phyloP scores from a whole-genome alignment of 1,284 basidiomycete species.

The Gymnopus androsaceus region DNA sequence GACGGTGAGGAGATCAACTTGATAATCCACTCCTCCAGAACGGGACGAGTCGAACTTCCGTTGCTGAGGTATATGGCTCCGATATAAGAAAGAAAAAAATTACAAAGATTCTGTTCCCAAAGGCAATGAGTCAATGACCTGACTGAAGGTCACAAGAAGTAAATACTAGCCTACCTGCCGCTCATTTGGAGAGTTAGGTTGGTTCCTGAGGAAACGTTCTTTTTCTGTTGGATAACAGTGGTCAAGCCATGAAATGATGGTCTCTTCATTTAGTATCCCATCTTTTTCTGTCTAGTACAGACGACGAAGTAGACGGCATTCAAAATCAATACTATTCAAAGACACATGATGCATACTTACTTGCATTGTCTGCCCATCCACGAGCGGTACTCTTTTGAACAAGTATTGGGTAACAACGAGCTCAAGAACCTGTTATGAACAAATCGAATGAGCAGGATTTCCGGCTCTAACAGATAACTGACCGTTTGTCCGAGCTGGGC shows the following conservation, averaged over 20 bases:
- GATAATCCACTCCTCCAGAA: neutral
- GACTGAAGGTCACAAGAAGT: neutral
- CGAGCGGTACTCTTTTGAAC: neutral
- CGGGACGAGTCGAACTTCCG: neutral
- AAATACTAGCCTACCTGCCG: neutral
- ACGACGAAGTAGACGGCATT: too few species aligned
- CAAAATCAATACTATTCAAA: neutral
- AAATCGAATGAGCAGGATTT: neutral
- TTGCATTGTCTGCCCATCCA: neutral
- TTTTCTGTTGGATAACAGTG: neutral
- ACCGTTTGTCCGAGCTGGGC: neutral
- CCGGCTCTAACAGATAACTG: neutral
- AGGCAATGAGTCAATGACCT: neutral
- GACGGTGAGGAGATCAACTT: neutral
- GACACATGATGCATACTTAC: neutral
- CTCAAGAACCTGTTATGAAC: neutral
- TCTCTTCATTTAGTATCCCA: neutral
- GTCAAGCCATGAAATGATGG: neutral
- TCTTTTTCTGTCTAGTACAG: neutral
- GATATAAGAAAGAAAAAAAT: neutral
- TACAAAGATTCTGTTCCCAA: neutral
- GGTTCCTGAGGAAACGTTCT: neutral
- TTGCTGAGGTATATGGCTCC: neutral
- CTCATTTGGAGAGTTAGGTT: neutral
- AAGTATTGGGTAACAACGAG: neutral